Conservation (phyloP, 208 protist species). For the Naegleria gruberi region DNA sequence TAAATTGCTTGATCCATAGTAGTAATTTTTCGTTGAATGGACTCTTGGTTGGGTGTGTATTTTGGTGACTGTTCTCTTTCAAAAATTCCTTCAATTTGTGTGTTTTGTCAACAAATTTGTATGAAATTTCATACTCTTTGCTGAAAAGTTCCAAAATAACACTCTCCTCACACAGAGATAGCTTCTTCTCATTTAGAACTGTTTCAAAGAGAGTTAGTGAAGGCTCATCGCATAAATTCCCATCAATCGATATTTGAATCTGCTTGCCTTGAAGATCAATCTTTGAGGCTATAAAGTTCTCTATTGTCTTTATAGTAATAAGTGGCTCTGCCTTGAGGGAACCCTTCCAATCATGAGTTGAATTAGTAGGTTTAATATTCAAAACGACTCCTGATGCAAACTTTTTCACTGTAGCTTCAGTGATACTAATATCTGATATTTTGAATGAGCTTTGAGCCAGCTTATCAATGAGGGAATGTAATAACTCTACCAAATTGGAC, state of each 20-base stretch:
- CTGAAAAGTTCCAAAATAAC: not conserved
- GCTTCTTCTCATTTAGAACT: not conserved
- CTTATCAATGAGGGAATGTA: not conserved
- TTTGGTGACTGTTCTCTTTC: not conserved
- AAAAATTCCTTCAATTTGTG: not conserved
- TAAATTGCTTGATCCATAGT: not conserved
- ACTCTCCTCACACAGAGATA: not conserved
- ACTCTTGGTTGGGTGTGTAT: not conserved
- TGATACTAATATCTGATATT: not conserved
- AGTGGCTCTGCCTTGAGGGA: not conserved
- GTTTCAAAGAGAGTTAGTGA: not conserved
- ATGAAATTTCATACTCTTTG: not conserved
- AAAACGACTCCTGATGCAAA: not conserved
- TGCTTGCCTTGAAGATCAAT: not conserved
- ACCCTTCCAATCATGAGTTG: not conserved
- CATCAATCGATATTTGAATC: not conserved
- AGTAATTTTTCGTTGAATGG: not conserved
- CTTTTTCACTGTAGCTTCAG: not conserved
- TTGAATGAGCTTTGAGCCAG: not conserved
- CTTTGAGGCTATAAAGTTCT: not conserved
- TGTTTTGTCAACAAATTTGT: not conserved
- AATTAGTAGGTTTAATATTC: not conserved
- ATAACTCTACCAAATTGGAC: not conserved
- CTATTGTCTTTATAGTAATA: not conserved
- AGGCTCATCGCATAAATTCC: not conserved